phyloP scores from a whole-genome alignment of 352 stramenopile genomes.

The Globisporangium okanoganense region DNA sequence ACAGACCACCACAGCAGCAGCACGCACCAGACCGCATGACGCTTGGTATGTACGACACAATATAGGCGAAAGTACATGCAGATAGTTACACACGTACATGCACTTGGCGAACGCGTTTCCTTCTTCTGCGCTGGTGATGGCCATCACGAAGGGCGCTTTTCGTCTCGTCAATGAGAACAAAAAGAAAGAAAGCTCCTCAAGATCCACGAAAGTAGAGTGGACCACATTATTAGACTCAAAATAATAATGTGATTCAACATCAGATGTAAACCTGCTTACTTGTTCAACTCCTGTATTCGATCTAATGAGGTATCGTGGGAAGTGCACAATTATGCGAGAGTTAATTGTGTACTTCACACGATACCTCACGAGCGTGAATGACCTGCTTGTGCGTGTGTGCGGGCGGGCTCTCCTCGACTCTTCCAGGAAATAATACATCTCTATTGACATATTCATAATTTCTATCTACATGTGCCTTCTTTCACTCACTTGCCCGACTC shows the following conservation, averaged over 20 bases:
- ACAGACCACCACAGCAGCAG: not conserved
- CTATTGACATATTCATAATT: not conserved
- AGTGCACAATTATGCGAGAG: no score
- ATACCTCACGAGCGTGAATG: no score
- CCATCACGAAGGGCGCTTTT: slow-evolving; percentile 4
- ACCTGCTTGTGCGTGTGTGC: no score
- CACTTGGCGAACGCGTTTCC: not conserved
- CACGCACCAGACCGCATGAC: not conserved
- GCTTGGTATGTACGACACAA: not conserved
- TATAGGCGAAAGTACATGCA: not conserved
- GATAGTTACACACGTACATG: not conserved
- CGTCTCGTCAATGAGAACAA: slow-evolving; percentile 8
- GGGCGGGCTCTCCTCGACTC: no score
- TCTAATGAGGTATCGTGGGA: no score
- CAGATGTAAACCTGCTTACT: no score
- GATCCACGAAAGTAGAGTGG: slow-evolving; percentile 4
- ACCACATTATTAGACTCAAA: slow-evolving; percentile 5
- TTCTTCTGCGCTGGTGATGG: not conserved
- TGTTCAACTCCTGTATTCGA: no score
- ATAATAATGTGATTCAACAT: no score
- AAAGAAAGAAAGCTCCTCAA: slow-evolving; percentile 4
- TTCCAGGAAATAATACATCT: no score
- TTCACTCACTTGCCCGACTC: slow-evolving; percentile 17
- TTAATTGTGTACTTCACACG: no score
- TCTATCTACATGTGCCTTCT: not conserved